phyloP scores from a whole-genome alignment of 2,329 filamentous ascomycete species.

The Eurotiales sp. region DNA sequence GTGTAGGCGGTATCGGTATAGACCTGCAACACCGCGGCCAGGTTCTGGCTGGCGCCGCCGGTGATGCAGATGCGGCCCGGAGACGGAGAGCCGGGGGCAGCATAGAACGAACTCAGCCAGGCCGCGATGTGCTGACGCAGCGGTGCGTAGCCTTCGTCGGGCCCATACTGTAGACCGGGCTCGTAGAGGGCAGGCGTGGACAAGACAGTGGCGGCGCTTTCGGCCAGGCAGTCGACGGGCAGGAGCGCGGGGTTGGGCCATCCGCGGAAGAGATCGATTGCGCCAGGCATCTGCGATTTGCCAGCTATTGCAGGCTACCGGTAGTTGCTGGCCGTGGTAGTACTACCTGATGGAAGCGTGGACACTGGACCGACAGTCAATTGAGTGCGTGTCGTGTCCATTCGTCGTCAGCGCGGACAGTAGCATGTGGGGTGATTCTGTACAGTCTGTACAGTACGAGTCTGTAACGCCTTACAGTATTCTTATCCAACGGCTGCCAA shows the following conservation, averaged over 20 bases:
- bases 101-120: constrained; percentile 68
- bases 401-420: too few relatives aligned
- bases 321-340: too few relatives aligned
- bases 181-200: constrained; percentile 55
- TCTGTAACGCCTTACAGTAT: too few relatives aligned
- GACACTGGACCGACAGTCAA: too few relatives aligned
- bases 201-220: constrained; percentile 60
- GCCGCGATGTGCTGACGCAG: constrained; percentile 64
- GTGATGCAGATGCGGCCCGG: constrained; percentile 70
- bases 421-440: too few relatives aligned
- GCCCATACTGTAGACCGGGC: constrained; percentile 72
- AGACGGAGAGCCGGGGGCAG: constrained; percentile 38
- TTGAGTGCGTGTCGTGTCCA: too few relatives aligned
- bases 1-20: constrained; percentile 78
- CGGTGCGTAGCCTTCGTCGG: constrained; percentile 70
- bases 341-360: too few relatives aligned
- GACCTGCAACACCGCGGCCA: constrained; percentile 72
- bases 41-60: constrained; percentile 78
- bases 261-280: constrained; percentile 44
- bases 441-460: too few relatives aligned
- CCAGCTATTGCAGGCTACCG: too few relatives aligned
- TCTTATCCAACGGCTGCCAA: too few relatives aligned
- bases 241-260: constrained; percentile 58
- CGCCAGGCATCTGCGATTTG: too few relatives aligned
- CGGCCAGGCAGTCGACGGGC: constrained; percentile 59